These are phyloP conservation scores for Metschnikowia hibisci DNA, from an alignment of 805 yeast genomes.

Conservation along the genomic window DNA sequence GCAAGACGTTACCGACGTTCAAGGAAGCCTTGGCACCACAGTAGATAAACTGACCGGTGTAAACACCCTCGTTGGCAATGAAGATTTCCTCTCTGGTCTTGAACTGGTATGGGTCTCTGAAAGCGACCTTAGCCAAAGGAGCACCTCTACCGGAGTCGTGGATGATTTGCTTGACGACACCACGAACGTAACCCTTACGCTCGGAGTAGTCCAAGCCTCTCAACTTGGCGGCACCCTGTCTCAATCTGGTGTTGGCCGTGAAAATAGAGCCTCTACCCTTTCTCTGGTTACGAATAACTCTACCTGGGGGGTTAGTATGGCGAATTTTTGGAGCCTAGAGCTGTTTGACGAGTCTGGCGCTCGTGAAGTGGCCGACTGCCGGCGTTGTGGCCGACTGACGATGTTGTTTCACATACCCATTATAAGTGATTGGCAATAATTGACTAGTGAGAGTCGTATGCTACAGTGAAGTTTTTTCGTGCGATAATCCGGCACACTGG, in stretches of 20 bases:
- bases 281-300: slow-evolving; percentile 99
- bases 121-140: slow-evolving; percentile 65
- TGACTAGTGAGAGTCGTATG: slow-evolving; percentile 3
- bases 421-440: slow-evolving; percentile 18
- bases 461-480: slow-evolving; percentile 10
- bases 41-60: slow-evolving; percentile 98
- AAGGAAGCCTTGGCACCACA: slow-evolving; percentile 99
- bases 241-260: slow-evolving; percentile 99
- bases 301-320: slow-evolving; percentile 50
- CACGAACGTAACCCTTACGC: slow-evolving; percentile 99
- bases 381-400: background rate
- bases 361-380: background rate
- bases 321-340: background rate
- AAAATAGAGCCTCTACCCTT: slow-evolving; percentile 99
- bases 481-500: slow-evolving; percentile 14
- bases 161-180: slow-evolving; percentile 96
- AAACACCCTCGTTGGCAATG: slow-evolving; percentile 99
- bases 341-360: background rate
- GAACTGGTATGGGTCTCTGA: slow-evolving; percentile 99
- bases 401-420: slow-evolving; percentile 14
- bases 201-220: slow-evolving; percentile 99
- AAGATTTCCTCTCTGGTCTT: slow-evolving; percentile 97
- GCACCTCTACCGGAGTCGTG: slow-evolving; percentile 99
- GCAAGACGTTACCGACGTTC: slow-evolving; percentile 99
- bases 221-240: slow-evolving; percentile 99